A percentile compares a stretch with the other conserved stretches of the same genome.
Conservation (phyloP, 768 basidiomycete species). For the Mycena capillaripes region DNA sequence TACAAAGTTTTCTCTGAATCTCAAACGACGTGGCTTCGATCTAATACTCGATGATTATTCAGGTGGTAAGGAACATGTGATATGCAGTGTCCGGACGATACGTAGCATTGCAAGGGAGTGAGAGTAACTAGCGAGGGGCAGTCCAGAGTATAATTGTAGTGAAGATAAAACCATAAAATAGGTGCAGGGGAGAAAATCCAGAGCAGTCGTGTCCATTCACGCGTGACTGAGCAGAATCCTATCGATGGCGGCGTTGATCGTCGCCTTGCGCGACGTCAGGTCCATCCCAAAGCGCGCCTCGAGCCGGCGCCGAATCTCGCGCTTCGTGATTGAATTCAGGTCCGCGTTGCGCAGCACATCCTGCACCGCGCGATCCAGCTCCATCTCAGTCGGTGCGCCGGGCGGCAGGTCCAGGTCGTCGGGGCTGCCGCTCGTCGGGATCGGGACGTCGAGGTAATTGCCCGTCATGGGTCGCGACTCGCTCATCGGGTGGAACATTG, state of each 20-base stretch:
- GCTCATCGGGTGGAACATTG: slow-evolving; percentile 54
- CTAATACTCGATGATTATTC: slow-evolving; percentile 1
- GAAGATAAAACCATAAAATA: background rate
- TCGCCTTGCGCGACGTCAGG: slow-evolving; percentile 75
- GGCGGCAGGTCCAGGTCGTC: slow-evolving; percentile 62
- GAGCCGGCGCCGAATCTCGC: slow-evolving; percentile 86
- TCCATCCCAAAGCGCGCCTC: slow-evolving; percentile 88
- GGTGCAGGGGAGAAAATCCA: background rate
- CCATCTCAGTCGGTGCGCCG: slow-evolving; percentile 72
- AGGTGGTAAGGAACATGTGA: slow-evolving; percentile 7
- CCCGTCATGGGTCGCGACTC: slow-evolving; percentile 80
- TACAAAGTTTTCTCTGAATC: too few relatives aligned
- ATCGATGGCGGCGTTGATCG: slow-evolving; percentile 87
- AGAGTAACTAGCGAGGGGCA: slow-evolving; percentile 11
- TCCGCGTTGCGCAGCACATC: slow-evolving; percentile 84
- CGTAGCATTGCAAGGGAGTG: slow-evolving; percentile 11
- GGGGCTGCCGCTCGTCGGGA: slow-evolving; percentile 67
- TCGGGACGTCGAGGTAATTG: slow-evolving; percentile 82
- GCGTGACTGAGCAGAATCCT: slow-evolving; percentile 71
- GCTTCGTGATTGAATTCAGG: slow-evolving; percentile 92
- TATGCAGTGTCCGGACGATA: slow-evolving; percentile 10
- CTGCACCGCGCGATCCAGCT: slow-evolving; percentile 83
- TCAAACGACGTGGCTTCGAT: too few relatives aligned
- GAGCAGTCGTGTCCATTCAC: slow-evolving; percentile 3
- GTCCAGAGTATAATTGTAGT: slow-evolving; percentile 23